These are phyloP conservation scores for Lentinula raphanica DNA, from an alignment of 768 basidiomycete genomes.

Conservation along the genomic window DNA sequence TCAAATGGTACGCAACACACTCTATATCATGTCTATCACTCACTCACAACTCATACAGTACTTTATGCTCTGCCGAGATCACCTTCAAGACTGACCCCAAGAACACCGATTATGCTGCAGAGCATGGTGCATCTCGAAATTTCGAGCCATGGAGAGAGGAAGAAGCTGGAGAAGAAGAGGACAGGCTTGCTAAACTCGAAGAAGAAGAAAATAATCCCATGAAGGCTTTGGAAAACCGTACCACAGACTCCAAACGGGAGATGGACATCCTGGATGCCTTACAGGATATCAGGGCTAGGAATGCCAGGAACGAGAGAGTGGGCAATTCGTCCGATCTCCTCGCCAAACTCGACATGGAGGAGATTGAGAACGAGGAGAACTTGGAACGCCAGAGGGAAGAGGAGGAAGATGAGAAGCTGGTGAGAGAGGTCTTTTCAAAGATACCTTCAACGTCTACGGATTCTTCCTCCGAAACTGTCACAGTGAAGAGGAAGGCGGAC, in stretches of 20 bases:
- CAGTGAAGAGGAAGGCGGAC: constrained; percentile 60
- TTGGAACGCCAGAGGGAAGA: constrained; percentile 49
- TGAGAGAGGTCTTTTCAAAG: constrained; percentile 84
- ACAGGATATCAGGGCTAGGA: constrained; percentile 84
- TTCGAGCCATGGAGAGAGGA: constrained; percentile 97
- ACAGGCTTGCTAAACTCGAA: constrained; percentile 78
- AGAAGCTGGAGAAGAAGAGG: constrained; percentile 70
- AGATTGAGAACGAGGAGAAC: constrained; percentile 76
- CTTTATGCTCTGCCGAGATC: constrained; percentile 94
- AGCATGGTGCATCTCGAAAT: constrained; percentile 96
- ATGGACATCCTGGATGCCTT: constrained; percentile 98
- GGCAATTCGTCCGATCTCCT: constrained; percentile 70
- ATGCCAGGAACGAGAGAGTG: constrained; percentile 83
- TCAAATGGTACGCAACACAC: constrained; percentile 65
- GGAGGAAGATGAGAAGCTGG: constrained; percentile 88
- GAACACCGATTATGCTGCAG: constrained; percentile 89
- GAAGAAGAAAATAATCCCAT: constrained; percentile 96
- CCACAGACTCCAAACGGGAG: constrained; percentile 88
- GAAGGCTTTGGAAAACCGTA: constrained; percentile 92
- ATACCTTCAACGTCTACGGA: constrained; percentile 23
- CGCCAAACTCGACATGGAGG: constrained; percentile 57
- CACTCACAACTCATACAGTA: constrained; percentile 42
- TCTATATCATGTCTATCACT: constrained; percentile 1
- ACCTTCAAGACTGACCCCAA: constrained; percentile 99
- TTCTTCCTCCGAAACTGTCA: constrained; percentile 22